Evolutionary conservation across 2,329 filamentous ascomycete genomes (phyloP).

Genomic region (Fusarium annulatum): DNA sequence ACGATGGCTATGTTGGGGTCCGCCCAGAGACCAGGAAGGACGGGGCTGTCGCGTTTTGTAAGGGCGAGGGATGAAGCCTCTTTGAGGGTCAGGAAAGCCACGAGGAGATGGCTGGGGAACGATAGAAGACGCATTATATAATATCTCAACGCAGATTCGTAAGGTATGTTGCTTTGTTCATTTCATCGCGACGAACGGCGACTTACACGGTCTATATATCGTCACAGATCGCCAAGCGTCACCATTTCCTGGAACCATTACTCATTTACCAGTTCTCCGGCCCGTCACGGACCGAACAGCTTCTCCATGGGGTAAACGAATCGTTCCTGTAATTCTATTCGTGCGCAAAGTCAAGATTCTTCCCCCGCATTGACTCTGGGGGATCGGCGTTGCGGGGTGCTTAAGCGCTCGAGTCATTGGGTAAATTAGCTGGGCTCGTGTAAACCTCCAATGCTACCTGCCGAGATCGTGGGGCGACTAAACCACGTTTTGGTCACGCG

Average conservation of each 20-base stretch:
- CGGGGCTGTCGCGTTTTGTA: constrained; percentile 46
- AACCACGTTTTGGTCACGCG: neutral
- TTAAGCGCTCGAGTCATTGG: constrained; percentile 27
- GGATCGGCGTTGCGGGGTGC: constrained; percentile 26
- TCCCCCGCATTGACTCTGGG: constrained; percentile 16
- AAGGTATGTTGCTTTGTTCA: too few relatives aligned
- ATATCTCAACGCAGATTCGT: neutral
- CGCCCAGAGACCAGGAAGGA: constrained; percentile 54
- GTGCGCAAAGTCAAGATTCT: constrained; percentile 1
- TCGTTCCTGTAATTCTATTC: constrained; percentile 2
- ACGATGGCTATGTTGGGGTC: constrained; percentile 61
- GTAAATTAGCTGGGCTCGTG: neutral
- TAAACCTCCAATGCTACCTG: neutral
- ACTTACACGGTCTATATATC: neutral
- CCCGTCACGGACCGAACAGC: constrained; percentile 4
- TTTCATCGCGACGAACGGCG: rapidly evolving
- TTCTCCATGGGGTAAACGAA: neutral
- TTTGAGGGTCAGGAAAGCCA: neutral
- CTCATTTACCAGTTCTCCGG: neutral
- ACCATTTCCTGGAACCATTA: neutral
- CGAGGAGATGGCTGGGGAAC: neutral
- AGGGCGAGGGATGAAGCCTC: neutral
- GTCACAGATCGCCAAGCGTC: too few relatives aligned
- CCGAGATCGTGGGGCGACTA: neutral
- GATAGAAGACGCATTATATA: constrained; percentile 13